phyloP scores from a whole-genome alignment of 1,284 basidiomycete genomes.

The Cryptococcus depauperatus region DNA sequence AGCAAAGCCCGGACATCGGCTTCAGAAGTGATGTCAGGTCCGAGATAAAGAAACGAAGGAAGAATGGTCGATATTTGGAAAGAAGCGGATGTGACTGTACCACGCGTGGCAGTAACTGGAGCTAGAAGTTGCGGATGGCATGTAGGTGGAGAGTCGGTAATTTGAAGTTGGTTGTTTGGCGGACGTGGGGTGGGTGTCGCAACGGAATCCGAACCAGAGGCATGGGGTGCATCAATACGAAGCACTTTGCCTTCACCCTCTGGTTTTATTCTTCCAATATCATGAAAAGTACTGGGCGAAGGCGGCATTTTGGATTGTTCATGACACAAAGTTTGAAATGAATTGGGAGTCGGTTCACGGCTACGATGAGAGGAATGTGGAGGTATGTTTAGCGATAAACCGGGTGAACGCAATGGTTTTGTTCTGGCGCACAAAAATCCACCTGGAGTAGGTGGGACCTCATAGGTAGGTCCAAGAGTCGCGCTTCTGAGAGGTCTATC shows the following conservation, averaged over 20 bases:
- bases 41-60: constrained; percentile 81
- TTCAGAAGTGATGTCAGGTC: constrained; percentile 69
- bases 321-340: constrained; percentile 24
- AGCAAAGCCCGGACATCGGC: constrained; percentile 68
- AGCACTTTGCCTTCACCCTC: constrained; percentile 9
- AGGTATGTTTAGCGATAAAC: constrained; percentile 11
- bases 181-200: background rate
- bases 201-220: background rate
- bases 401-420: constrained; percentile 10
- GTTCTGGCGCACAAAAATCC: background rate
- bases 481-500: constrained; percentile 21
- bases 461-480: constrained; percentile 17
- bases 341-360: constrained; percentile 14
- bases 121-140: background rate
- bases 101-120: background rate
- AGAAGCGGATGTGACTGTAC: constrained; percentile 17
- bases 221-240: no score
- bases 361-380: no score
- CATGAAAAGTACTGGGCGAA: constrained; percentile 28
- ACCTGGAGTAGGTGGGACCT: constrained; percentile 7
- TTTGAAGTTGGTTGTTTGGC: background rate
- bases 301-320: constrained; percentile 26
- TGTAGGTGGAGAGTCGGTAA: background rate
- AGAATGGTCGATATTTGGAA: constrained; percentile 81
- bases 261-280: constrained; percentile 10